Evolutionary conservation across 306 rosid genomes (phyloP), one percentile per base, ranked within the genome.

Genomic region (Castanea mollissima): DNA sequence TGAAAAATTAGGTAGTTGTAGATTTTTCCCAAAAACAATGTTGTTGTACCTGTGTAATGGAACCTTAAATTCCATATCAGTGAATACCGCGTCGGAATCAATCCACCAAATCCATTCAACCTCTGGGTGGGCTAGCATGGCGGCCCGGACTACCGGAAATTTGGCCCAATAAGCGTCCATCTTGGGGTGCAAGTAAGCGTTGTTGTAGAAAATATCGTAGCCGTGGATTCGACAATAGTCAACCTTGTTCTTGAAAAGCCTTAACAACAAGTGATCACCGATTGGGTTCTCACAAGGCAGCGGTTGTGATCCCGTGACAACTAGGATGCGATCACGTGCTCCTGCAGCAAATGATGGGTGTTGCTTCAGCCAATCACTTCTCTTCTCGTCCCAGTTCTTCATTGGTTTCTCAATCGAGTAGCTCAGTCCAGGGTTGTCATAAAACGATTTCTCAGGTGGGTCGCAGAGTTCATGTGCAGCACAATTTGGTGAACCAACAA

Each of bases 41-140:
- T 6, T 35, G 44, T 29, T 55, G 64, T 89, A 88, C 38, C 55
- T 51, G 15, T 49, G 62, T 69, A 84, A 15, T 0, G 86, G 86
- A 41, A 83, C 54, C 83, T 67, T 71, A 51, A 69, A 89, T 65
- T 83, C 89, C 85, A 86, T 86, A 76, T 85, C 86, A 2, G 82
- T 90, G 71, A 84, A 80, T 16, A 74, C n/a, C 0, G 89, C 86
- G 13, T 90, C 89, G 0, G 79, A 73, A 49, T 90, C 94, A 23
- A 90, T 52, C 90, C 94, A 90, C 87, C 87, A 88, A 52, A 84
- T 82, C 91, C 89, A 90, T 55, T 90, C 86, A 0, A 27, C 75
- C 1, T 86, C 91, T 0, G 90, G 90, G 21, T 88, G 92, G 78
- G 89, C 89, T 55, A 88, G 4, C 89, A 81, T 84, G 2, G 84